Percentiles rank a stretch among this genome's conserved stretches.
Evolutionary conservation across 257 asterid genomes (phyloP).

Genomic region (Avicennia marina): DNA sequence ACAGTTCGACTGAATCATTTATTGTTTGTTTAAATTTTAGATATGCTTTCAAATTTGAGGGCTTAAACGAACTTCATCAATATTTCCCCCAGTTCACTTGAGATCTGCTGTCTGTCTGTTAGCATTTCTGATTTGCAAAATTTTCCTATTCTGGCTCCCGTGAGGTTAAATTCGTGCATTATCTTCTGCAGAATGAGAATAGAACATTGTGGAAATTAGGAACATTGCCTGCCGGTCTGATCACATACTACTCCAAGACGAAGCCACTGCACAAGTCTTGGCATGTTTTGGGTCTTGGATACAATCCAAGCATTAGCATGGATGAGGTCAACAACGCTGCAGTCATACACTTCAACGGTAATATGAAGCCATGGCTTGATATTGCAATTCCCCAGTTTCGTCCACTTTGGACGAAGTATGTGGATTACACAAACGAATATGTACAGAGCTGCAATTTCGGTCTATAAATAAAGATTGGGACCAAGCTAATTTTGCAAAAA

Average conservation of each 20-base stretch:
- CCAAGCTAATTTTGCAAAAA: too few relatives aligned
- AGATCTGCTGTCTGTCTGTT: not conserved
- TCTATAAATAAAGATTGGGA: too few relatives aligned
- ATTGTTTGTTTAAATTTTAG: not conserved
- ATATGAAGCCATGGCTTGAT: conserved; percentile 45
- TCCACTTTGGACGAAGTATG: conserved; percentile 38
- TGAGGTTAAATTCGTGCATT: not conserved
- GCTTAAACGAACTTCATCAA: not conserved
- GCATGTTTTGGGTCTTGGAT: conserved; percentile 41
- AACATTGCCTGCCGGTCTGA: conserved; percentile 36
- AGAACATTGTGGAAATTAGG: conserved; percentile 37
- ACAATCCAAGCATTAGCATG: conserved; percentile 37
- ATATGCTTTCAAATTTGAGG: not conserved
- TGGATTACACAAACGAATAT: conserved; percentile 28
- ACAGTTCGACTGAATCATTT: not conserved
- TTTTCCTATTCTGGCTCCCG: not conserved
- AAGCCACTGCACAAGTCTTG: conserved; percentile 35
- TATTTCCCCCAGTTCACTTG: not conserved
- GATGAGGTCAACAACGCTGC: conserved; percentile 39
- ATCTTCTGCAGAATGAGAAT: conserved; percentile 40
- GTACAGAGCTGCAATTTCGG: conserved; percentile 26
- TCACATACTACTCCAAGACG: conserved; percentile 35
- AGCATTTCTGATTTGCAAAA: not conserved
- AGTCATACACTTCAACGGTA: conserved; percentile 41
- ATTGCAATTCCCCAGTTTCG: conserved; percentile 32